These are phyloP conservation scores for Fusarium sp. DNA, from an alignment of 2,329 filamentous ascomycete species.

Conservation along the genomic window DNA sequence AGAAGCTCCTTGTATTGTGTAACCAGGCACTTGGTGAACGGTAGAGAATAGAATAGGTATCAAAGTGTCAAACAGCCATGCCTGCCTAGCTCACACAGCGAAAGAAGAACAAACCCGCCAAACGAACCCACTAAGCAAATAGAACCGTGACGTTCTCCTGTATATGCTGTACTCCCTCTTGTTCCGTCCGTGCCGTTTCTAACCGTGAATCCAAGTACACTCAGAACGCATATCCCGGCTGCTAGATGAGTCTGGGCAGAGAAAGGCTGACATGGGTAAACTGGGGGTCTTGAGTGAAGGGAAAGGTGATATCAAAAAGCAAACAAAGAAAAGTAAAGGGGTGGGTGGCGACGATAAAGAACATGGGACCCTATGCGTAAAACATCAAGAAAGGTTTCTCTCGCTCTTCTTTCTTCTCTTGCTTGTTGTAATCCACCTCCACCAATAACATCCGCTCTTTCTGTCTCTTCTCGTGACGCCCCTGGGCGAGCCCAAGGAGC, in stretches of 20 bases:
- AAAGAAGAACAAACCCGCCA: neutral
- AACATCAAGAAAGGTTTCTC: slow-evolving; percentile 47
- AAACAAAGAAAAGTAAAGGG: neutral
- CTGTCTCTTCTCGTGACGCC: slow-evolving; percentile 35
- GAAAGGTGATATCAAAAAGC: slow-evolving; percentile 23
- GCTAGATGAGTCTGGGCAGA: neutral
- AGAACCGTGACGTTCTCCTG: slow-evolving; percentile 30
- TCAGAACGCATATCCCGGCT: slow-evolving; percentile 15
- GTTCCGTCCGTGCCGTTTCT: slow-evolving; percentile 14
- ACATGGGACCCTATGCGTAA: slow-evolving; percentile 44
- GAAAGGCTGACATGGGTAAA: slow-evolving; percentile 20
- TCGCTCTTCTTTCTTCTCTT: slow-evolving; percentile 45
- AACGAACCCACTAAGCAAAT: neutral
- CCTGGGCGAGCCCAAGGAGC: slow-evolving; percentile 31
- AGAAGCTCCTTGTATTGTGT: neutral
- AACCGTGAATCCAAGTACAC: slow-evolving; percentile 28
- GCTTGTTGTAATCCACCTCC: slow-evolving; percentile 30
- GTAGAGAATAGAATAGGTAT: neutral
- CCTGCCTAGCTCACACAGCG: slow-evolving; percentile 10
- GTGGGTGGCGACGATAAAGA: slow-evolving; percentile 25
- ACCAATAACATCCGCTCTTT: slow-evolving; percentile 26
- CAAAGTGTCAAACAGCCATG: neutral
- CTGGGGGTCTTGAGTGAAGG: slow-evolving; percentile 13
- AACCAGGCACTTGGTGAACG: neutral
- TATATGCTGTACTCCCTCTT: slow-evolving; percentile 40